Evolutionary conservation across 2,329 filamentous ascomycete genomes (phyloP), one percentile per base, ranked within the genome.

Genomic region (Xylariaceae sp.): DNA sequence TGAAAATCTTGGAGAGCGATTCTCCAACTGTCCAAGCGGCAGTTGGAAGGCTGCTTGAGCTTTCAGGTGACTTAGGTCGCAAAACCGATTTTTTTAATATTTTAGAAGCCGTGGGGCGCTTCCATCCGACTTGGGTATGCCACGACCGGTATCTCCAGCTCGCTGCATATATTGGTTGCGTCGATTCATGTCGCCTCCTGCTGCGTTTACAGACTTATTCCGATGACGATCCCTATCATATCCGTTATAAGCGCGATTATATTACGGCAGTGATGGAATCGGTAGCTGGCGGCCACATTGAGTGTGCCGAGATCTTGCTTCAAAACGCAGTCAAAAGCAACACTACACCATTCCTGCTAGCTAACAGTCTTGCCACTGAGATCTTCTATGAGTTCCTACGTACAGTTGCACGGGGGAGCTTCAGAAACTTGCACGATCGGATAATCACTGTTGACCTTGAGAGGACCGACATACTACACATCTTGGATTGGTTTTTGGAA

Each of bases 401-500:
- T 5, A 3, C 3, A 9, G 28, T 46, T 8, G 31, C 31, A n/a
- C 2, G 2, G 3, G 23, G 24, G 3, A n/a, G n/a, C n/a, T n/a
- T n/a, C n/a, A n/a, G n/a, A n/a, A n/a, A n/a, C n/a, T n/a, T n/a
- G n/a, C n/a, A n/a, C n/a, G n/a, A n/a, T n/a, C n/a, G n/a, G n/a
- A n/a, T n/a, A n/a, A n/a, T n/a, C n/a, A n/a, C n/a, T n/a, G n/a
- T n/a, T n/a, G n/a, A n/a, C n/a, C n/a, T n/a, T n/a, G n/a, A n/a
- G n/a, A n/a, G 6, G 2, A 7, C 49, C 3, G 12, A 2, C 7
- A 40, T 45, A 16, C 11, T n/a, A 2, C 21, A 52, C 12, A 44
- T 44, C 16, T n/a, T 52, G 23, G 16, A 52, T 1, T 53, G 50
- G 50, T 31, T 53, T 17, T 45, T 53, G 1, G 41, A 45, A 6